Evolutionary conservation across 2,329 filamentous ascomycete species (phyloP), one percentile per base, ranked within the genome.

Genomic region (Allantophomopsis cytisporea): DNA sequence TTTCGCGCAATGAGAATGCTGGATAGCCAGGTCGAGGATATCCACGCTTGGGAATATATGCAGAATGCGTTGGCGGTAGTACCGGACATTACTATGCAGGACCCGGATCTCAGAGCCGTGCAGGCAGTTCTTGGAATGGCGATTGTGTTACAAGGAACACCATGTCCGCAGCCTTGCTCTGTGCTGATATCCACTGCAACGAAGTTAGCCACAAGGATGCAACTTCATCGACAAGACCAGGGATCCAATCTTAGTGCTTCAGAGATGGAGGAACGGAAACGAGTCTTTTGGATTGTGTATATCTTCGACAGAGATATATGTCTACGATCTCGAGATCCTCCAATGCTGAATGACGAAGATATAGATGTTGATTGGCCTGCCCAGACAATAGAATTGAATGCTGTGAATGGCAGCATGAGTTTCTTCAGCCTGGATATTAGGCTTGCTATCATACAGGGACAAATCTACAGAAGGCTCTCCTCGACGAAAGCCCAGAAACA

Each of bases 251-350:
- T 51, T 18, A 37, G 31, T 6, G 38, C 17, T 15, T 28, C 40
- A 35, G 46, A 49, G 34, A 39, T 41, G n/a, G 40, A 47, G 35
- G 35, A 48, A 32, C 39, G 73, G 28, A 76, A 75, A 56, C 62
- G 73, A 37, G 73, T 78, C 16, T 78, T 78, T 47, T 78, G 73
- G 73, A 76, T 78, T 43, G 73, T 68, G 2, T 78, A 78, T 54
- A 73, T 76, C 65, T 58, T 78, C 20, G 73, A 78, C 56, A 78
- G 77, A 56, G 73, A 78, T 46, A 55, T 77, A n/a, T 75, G 71
- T 45, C 62, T 78, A 31, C 66, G 72, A 7, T 72, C 71, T 2
- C 72, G 73, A 2, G 63, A 73, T 4, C 73, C 73, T 5, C 70
- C 72, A 2, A 71, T 70, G 1, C 73, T 77, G 49, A 71, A 77